These are phyloP conservation scores for Naganishia vishniacii DNA, from an alignment of 768 basidiomycete species.

Conservation along the genomic window DNA sequence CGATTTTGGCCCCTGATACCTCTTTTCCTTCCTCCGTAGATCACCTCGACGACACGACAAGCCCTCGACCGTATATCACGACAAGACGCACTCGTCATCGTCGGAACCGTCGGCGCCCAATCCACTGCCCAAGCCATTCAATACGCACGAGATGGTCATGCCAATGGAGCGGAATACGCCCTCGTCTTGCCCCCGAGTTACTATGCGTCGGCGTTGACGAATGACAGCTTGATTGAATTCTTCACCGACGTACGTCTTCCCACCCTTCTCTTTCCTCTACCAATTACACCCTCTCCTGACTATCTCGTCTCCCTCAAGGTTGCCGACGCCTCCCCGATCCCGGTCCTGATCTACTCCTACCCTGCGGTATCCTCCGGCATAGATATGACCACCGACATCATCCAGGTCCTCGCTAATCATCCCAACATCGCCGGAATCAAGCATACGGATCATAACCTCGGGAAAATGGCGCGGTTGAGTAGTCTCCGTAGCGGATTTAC, in stretches of 20 bases:
- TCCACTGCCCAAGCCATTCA: constrained; percentile 32
- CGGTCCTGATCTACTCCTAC: constrained; percentile 46
- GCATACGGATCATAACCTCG: constrained; percentile 49
- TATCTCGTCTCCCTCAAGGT: too few species aligned
- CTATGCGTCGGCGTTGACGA: constrained; percentile 36
- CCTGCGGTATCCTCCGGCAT: constrained; percentile 46
- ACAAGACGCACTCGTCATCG: constrained; percentile 34
- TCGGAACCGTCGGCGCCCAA: constrained; percentile 37
- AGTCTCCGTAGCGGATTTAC: constrained; percentile 23
- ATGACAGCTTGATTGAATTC: constrained; percentile 36
- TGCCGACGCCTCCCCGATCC: constrained; percentile 44
- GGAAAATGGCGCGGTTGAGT: constrained; percentile 41
- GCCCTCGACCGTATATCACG: constrained; percentile 4
- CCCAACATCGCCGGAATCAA: constrained; percentile 49
- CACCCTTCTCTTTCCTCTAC: neutral
- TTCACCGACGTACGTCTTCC: constrained; percentile 37
- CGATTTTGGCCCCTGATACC: too few species aligned
- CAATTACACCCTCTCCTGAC: too few species aligned
- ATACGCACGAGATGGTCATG: constrained; percentile 26
- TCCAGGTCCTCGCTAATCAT: constrained; percentile 42
- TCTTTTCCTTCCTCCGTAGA: neutral
- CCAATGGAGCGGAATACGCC: constrained; percentile 30
- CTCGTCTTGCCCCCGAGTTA: constrained; percentile 32
- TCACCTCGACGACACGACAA: neutral
- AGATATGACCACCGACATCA: constrained; percentile 44